Conservation (phyloP, 1,284 basidiomycete genomes). For the Mycosarcoma mackinlayi region DNA sequence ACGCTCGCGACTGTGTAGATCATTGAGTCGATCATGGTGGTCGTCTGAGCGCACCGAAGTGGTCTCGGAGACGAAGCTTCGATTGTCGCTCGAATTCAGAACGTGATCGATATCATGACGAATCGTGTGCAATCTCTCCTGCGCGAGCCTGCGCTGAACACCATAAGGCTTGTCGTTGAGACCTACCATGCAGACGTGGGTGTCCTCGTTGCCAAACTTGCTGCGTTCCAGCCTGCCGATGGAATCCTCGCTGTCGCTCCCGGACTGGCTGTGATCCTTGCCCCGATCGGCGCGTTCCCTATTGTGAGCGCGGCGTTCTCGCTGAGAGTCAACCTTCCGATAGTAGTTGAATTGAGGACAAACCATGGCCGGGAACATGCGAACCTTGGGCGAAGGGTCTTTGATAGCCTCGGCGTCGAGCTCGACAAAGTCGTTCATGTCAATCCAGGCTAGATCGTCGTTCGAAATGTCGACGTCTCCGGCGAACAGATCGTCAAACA, state of each 20-base stretch:
- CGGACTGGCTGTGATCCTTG: neutral
- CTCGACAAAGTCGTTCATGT: conserved; percentile 86
- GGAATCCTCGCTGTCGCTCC: conserved; percentile 30
- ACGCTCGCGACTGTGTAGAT: conserved; percentile 58
- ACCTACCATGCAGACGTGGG: conserved; percentile 81
- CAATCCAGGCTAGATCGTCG: conserved; percentile 75
- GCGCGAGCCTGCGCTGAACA: conserved; percentile 78
- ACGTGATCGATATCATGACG: conserved; percentile 62
- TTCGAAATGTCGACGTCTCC: conserved; percentile 34
- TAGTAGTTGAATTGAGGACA: conserved; percentile 87
- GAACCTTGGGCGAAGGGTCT: conserved; percentile 71
- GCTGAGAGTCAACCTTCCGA: conserved; percentile 71
- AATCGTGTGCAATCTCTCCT: conserved; percentile 70
- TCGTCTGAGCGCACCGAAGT: conserved; percentile 14
- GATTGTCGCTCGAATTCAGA: conserved; percentile 16
- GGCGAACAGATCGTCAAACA: conserved; percentile 51
- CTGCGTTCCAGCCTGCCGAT: conserved; percentile 60
- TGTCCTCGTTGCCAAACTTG: conserved; percentile 89
- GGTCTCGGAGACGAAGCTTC: conserved; percentile 8
- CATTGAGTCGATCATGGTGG: conserved; percentile 30
- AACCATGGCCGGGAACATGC: conserved; percentile 78
- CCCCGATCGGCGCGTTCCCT: conserved; percentile 2
- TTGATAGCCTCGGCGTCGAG: conserved; percentile 73
- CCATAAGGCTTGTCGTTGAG: conserved; percentile 73
- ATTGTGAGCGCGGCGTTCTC: conserved; percentile 64